These are phyloP conservation scores for Xylaria venustula DNA, from an alignment of 495 filamentous ascomycete genomes.

Conservation along the genomic window DNA sequence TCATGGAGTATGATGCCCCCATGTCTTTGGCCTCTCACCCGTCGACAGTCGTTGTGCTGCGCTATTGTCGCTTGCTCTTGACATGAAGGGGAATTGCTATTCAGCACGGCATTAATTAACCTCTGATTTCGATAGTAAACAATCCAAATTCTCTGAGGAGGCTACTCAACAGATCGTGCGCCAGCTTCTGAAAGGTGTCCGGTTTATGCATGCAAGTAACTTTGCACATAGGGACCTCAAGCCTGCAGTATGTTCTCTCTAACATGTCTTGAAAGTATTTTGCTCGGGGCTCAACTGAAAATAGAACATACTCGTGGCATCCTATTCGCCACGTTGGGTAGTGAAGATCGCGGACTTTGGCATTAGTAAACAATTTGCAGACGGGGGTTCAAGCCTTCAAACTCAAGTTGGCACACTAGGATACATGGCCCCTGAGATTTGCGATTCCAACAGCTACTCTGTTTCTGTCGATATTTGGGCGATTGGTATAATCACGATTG, in stretches of 20 bases:
- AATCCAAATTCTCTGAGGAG: slow-evolving; percentile 29
- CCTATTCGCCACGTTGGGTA: slow-evolving; percentile 31
- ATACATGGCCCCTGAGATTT: slow-evolving; percentile 42
- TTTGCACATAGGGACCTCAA: slow-evolving; percentile 55
- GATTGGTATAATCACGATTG: not conserved
- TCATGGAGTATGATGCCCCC: not conserved
- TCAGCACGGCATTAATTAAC: not conserved
- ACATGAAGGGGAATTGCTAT: not conserved
- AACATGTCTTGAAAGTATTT: not conserved
- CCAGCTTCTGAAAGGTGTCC: slow-evolving; percentile 47
- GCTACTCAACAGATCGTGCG: slow-evolving; percentile 15
- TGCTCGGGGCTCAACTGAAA: not conserved
- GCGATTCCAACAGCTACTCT: not conserved
- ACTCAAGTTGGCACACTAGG: slow-evolving; percentile 32
- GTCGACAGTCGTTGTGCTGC: too few species aligned
- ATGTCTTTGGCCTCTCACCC: not conserved
- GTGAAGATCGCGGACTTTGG: slow-evolving; percentile 57
- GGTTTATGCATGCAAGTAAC: slow-evolving; percentile 46
- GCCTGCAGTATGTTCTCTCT: slow-evolving; percentile 27
- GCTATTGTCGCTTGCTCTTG: too few species aligned
- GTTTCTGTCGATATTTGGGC: slow-evolving; percentile 9
- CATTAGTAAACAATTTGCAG: slow-evolving; percentile 37
- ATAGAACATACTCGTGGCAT: slow-evolving; percentile 23
- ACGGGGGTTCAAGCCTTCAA: slow-evolving; percentile 21
- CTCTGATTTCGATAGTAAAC: slow-evolving; percentile 43